Conservation (phyloP, 2,329 filamentous ascomycete genomes). For the Curvularia sp. region DNA sequence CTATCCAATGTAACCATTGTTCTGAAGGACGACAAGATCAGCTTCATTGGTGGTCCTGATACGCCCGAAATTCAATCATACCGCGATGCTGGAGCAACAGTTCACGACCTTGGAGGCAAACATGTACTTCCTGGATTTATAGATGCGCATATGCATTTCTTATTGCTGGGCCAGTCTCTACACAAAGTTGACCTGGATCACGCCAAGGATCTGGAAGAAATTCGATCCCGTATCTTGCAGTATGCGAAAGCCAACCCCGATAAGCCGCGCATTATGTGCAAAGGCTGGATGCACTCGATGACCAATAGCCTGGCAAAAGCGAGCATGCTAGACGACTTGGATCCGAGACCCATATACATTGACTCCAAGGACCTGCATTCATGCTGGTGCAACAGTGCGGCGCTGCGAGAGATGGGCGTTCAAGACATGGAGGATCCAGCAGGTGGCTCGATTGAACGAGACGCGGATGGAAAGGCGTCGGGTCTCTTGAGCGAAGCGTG, state of each 20-base stretch:
- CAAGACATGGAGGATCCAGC: slow-evolving; percentile 56
- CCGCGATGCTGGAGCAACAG: slow-evolving; percentile 25
- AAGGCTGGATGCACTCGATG: slow-evolving; percentile 65
- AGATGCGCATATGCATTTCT: slow-evolving; percentile 65
- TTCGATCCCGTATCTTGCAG: slow-evolving; percentile 55
- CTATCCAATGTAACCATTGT: slow-evolving; percentile 46
- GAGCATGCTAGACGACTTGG: slow-evolving; percentile 60
- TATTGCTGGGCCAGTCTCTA: slow-evolving; percentile 63
- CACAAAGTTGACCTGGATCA: slow-evolving; percentile 58
- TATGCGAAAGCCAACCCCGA: slow-evolving; percentile 57
- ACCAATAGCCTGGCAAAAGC: slow-evolving; percentile 59
- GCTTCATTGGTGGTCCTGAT: slow-evolving; percentile 48
- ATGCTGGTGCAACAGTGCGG: slow-evolving; percentile 63
- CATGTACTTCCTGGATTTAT: slow-evolving; percentile 63
- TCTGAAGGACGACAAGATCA: slow-evolving; percentile 51
- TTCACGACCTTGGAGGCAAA: slow-evolving; percentile 47
- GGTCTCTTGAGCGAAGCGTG: slow-evolving; percentile 63
- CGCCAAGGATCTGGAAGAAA: slow-evolving; percentile 59
- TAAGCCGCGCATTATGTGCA: slow-evolving; percentile 58
- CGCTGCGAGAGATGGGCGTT: slow-evolving; percentile 59
- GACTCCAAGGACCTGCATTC: slow-evolving; percentile 65
- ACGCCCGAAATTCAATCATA: slow-evolving; percentile 38
- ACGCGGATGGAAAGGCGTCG: slow-evolving; percentile 55
- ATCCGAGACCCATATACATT: slow-evolving; percentile 61
- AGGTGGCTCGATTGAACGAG: slow-evolving; percentile 61